Evolutionary conservation across 345 rosid genomes (phyloP), one percentile per base, ranked within the genome.

Genomic region (Cochlearia excelsa): DNA sequence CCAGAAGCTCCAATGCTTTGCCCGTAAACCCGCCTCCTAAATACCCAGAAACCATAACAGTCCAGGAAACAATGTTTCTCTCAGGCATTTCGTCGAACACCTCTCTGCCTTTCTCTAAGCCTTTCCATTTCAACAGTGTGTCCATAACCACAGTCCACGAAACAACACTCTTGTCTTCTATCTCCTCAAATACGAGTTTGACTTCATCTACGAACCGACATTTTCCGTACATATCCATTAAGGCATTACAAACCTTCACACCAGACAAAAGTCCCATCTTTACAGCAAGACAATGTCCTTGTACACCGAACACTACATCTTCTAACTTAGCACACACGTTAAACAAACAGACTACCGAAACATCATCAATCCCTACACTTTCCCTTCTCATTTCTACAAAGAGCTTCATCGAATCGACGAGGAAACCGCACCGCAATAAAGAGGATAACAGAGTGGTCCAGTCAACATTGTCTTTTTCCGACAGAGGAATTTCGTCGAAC

Each of bases 201-300:
- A 75, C 83, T 34, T 81, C 82, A 2, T 39, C 42, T 59, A 84
- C 45, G 26, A 71, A 55, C 60, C 91, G 86, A 40, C 77, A 77
- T 61, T 89, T 89, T 31, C 84, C 84, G 54, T 86, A 84, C 85
- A 84, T 61, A 54, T 85, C 88, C 87, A 86, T 84, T 7, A 82
- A 30, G 4, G 86, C 82, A 68, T 89, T 89, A 41, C 70, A 80
- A 16, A 77, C 74, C 75, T 74, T 82, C 5, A 79, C 34, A 34
- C 74, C 64, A 43, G 33, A 35, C 54, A 71, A 66, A 16, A 80
- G 38, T 26, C 92, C 88, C 77, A 57, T 64, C 69, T 79, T 90
- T 77, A 78, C 68, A 71, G 76, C 56, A 48, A 62, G 67, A 7
- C 85, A 84, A 43, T 89, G 95, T n/a, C 72, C 84, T 65, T 80